Conservation (phyloP, 2,329 filamentous ascomycete genomes). For the Cytospora schulzeri region DNA sequence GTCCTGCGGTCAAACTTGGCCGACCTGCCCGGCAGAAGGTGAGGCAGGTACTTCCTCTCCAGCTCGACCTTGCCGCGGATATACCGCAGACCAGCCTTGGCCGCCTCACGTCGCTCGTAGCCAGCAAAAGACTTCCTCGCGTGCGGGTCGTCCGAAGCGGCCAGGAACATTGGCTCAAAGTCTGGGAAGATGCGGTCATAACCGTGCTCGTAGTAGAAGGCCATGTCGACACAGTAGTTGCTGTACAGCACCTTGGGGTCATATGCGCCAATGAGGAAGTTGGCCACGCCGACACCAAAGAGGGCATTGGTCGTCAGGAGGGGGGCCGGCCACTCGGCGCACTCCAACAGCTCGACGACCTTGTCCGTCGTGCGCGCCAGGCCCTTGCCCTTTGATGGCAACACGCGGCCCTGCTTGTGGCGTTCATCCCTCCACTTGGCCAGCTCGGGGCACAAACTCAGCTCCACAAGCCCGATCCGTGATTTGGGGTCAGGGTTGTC, state of each 20-base stretch:
- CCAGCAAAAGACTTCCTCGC: neutral
- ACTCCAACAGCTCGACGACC: neutral
- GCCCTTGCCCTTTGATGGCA: slow-evolving; percentile 13
- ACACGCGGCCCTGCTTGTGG: neutral
- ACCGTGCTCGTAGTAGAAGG: slow-evolving; percentile 15
- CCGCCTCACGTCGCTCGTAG: neutral
- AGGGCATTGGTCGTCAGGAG: slow-evolving; percentile 3
- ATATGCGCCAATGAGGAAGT: slow-evolving; percentile 5
- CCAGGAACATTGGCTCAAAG: slow-evolving; percentile 4
- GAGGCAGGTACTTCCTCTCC: slow-evolving; percentile 2
- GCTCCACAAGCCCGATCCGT: slow-evolving; percentile 1
- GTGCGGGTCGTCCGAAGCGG: neutral
- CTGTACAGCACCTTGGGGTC: slow-evolving; percentile 12
- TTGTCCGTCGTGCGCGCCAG: slow-evolving; percentile 1
- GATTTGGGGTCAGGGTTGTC: slow-evolving; percentile 1
- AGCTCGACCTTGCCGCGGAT: slow-evolving; percentile 11
- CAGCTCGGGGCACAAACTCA: slow-evolving; percentile 1
- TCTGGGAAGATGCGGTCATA: slow-evolving; percentile 4
- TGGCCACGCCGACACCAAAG: neutral
- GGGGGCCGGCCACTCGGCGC: neutral
- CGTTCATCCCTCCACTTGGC: slow-evolving; percentile 1
- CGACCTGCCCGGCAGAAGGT: neutral
- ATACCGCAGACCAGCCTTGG: neutral
- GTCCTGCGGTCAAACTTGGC: slow-evolving; percentile 13
- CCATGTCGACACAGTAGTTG: slow-evolving; percentile 11